Conservation (phyloP, 371 early-diverging fungal genomes). For the Mucor sp. region DNA sequence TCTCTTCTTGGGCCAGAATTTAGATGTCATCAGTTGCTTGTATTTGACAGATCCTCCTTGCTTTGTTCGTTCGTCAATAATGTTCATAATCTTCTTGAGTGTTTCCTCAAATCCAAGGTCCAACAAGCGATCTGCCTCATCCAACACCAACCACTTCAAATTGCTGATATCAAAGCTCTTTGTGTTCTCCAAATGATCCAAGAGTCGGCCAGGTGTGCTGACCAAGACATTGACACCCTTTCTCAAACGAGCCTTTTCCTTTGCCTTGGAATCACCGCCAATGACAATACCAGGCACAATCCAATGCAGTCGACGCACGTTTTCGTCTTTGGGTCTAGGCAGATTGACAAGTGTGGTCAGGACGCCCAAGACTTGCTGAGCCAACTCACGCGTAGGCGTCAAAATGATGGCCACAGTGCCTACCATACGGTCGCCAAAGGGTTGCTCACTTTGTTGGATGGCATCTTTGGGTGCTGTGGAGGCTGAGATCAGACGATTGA, state of each 20-base stretch:
- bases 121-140: slow-evolving; percentile 98
- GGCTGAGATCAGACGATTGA: slow-evolving; percentile 52
- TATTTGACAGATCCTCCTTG: slow-evolving; percentile 21
- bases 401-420: slow-evolving; percentile 88
- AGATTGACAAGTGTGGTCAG: slow-evolving; percentile 69
- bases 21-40: slow-evolving; percentile 20
- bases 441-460: slow-evolving; percentile 10
- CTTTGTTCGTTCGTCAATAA: slow-evolving; percentile 59
- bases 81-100: slow-evolving; percentile 77
- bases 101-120: slow-evolving; percentile 97
- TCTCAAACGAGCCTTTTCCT: slow-evolving; percentile 90
- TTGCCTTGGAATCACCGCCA: slow-evolving; percentile 91
- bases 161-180: slow-evolving; percentile 73
- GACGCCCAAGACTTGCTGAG: slow-evolving; percentile 90
- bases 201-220: slow-evolving; percentile 97
- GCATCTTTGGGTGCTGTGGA: slow-evolving; percentile 33
- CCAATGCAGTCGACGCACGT: slow-evolving; percentile 80
- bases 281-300: slow-evolving; percentile 90
- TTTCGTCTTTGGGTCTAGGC: slow-evolving; percentile 53
- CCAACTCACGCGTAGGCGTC: slow-evolving; percentile 98
- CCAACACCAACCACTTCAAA: slow-evolving; percentile 91
- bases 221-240: slow-evolving; percentile 94
- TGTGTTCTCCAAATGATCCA: slow-evolving; percentile 95
- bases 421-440: slow-evolving; percentile 53
- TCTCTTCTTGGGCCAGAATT: slow-evolving; percentile 66